Evolutionary conservation across 371 early-diverging fungal genomes (phyloP).

Genomic region (Paraphysoderma sedebokerense): DNA sequence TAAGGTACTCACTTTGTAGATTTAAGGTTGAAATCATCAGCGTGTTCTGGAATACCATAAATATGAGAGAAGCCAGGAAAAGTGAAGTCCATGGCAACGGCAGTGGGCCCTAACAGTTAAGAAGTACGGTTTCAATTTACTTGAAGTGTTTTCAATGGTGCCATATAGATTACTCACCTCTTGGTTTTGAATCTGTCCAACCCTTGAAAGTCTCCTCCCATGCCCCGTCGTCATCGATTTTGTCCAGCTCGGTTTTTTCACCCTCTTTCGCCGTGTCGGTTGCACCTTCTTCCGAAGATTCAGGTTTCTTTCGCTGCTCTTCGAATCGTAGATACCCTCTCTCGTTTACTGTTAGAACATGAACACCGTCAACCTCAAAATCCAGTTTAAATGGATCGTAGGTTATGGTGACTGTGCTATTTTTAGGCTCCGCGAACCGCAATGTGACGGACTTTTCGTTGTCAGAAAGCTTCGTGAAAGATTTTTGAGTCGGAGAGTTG

Average conservation of each 20-base stretch:
- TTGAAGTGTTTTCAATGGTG: not conserved
- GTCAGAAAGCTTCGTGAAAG: no score
- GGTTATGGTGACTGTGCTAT: no score
- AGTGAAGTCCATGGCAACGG: conserved; percentile 79
- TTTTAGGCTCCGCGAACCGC: no score
- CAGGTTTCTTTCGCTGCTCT: not conserved
- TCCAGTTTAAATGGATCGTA: conserved; percentile 45
- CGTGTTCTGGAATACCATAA: conserved; percentile 94
- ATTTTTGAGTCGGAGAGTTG: no score
- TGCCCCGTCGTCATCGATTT: conserved; percentile 34
- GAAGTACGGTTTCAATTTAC: not conserved
- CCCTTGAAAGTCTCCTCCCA: conserved; percentile 83
- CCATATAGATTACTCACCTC: conserved; percentile 27
- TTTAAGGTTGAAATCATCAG: conserved; percentile 61
- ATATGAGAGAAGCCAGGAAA: conserved; percentile 72
- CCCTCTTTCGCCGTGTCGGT: conserved; percentile 1
- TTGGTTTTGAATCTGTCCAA: conserved; percentile 75
- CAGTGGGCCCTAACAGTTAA: conserved; percentile 45
- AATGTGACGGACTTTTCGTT: no score
- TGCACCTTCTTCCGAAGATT: conserved; percentile 4
- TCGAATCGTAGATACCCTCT: conserved; percentile 43
- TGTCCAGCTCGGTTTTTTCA: conserved; percentile 17
- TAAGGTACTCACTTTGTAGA: conserved; percentile 35
- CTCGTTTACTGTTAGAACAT: conserved; percentile 58
- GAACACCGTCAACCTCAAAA: conserved; percentile 34